phyloP scores from a whole-genome alignment of 148 eudicot genomes.

The Heliosperma pusillum region DNA sequence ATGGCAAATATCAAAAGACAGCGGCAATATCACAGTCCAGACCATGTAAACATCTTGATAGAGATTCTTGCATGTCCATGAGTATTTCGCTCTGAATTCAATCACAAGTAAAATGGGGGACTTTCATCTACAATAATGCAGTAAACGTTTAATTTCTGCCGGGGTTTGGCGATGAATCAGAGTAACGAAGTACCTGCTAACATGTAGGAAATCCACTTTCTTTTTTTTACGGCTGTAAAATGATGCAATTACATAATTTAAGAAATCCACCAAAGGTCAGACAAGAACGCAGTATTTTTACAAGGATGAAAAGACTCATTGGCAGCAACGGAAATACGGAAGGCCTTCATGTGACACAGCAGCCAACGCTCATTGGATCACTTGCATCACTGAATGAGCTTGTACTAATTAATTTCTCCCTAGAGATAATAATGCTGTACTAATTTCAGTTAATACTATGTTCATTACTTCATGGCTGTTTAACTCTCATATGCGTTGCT shows the following conservation, averaged over 20 bases:
- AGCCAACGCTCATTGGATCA: constrained; percentile 24
- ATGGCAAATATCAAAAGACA: not conserved
- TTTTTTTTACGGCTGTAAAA: too few relatives aligned
- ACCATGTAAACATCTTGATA: not conserved
- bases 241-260: not conserved
- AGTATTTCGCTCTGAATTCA: not conserved
- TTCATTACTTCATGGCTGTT: constrained; percentile 35
- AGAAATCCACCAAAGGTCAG: not conserved
- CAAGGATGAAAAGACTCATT: not conserved
- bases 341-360: constrained; percentile 17
- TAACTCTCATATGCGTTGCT: constrained; percentile 10
- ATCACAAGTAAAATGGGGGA: too few relatives aligned
- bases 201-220: not conserved
- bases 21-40: not conserved
- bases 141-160: not conserved
- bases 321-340: not conserved
- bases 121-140: too few relatives aligned
- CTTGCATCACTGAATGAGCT: not conserved
- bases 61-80: not conserved
- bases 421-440: constrained; percentile 30
- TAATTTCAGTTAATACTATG: constrained; percentile 33
- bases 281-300: not conserved
- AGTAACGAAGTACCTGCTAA: not conserved
- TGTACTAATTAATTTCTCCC: constrained; percentile 31
- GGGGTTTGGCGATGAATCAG: not conserved